Evolutionary conservation across 176 grass and related monocot species (phyloP).

Genomic region (Oryza rufipogon): DNA sequence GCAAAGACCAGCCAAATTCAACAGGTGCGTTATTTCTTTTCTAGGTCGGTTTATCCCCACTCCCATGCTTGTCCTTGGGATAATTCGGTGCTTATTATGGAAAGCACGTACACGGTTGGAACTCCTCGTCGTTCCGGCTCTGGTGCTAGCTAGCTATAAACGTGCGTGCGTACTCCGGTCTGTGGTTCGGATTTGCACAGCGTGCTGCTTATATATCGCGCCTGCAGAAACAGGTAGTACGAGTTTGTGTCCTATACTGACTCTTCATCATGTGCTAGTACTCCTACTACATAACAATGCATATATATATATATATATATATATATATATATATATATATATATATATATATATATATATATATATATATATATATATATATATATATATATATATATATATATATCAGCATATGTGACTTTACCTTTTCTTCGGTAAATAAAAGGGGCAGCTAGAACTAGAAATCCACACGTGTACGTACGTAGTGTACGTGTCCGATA

Average conservation of each 20-base stretch:
- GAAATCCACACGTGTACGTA: neutral
- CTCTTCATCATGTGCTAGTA: neutral
- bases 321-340: too few species aligned
- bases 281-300: too few species aligned
- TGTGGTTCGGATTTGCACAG: neutral
- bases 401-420: too few species aligned
- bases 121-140: neutral
- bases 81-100: conserved; percentile 16
- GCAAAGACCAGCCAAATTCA: neutral
- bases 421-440: neutral
- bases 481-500: neutral
- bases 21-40: neutral
- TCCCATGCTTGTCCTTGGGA: neutral
- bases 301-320: too few species aligned
- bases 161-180: neutral
- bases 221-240: neutral
- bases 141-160: neutral
- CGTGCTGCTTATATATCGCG: neutral
- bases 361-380: too few species aligned
- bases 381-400: too few species aligned
- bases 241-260: neutral
- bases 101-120: conserved; percentile 4
- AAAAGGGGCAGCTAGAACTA: neutral
- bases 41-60: neutral
- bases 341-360: too few species aligned